Evolutionary conservation across 176 grass and related monocot species (phyloP).

Genomic region (Saccharum spontaneum): DNA sequence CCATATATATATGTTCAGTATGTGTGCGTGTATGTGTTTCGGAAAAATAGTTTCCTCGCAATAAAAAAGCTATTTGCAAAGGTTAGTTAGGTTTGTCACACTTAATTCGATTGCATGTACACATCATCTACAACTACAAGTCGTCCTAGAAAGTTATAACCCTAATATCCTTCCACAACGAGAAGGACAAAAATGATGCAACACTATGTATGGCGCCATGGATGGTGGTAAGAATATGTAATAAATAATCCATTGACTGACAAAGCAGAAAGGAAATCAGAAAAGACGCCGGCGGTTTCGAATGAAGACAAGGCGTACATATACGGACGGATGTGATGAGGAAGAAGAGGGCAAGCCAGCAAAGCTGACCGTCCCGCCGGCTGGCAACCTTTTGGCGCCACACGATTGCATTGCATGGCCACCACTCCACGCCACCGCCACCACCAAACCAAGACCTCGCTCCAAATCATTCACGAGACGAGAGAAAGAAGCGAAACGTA

Average conservation of each 20-base stretch:
- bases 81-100: too few relatives aligned
- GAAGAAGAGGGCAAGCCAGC: background rate
- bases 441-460: background rate
- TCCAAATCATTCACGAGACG: background rate
- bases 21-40: too few relatives aligned
- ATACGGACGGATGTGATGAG: background rate
- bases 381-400: slow-evolving; percentile 38
- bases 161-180: background rate
- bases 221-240: background rate
- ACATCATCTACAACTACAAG: too few relatives aligned
- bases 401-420: slow-evolving; percentile 23
- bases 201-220: background rate
- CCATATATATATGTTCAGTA: too few relatives aligned
- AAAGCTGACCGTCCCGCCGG: background rate
- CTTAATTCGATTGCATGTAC: too few relatives aligned
- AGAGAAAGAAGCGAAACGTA: background rate
- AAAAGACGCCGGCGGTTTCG: slow-evolving; percentile 8
- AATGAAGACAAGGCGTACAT: slow-evolving; percentile 12
- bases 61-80: too few relatives aligned
- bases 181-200: background rate
- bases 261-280: background rate
- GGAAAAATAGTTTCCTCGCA: too few relatives aligned
- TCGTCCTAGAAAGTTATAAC: too few relatives aligned
- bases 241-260: background rate
- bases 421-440: background rate